Percentiles rank a stretch among this genome's conserved stretches.
Conservation (phyloP, 1,139 yeast species). For the Kurtzmaniella quercitrusa region DNA sequence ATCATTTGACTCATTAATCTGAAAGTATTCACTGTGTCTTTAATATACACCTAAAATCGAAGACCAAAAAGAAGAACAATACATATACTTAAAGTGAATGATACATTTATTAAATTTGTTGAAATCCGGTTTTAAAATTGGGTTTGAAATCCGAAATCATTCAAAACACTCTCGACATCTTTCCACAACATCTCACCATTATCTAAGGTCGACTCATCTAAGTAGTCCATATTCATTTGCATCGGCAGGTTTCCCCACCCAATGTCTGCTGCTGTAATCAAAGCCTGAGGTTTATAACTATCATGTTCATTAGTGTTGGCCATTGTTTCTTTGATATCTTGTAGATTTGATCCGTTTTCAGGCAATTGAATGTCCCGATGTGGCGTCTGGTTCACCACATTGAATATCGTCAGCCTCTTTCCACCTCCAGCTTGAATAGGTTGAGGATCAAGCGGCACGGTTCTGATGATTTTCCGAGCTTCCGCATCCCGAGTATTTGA, state of each 20-base stretch:
- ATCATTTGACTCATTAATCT: too few species aligned
- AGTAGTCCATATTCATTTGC: conserved; percentile 27
- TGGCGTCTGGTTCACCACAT: conserved; percentile 26
- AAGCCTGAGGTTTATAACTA: not conserved
- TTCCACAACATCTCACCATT: conserved; percentile 74
- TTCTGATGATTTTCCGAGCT: conserved; percentile 68
- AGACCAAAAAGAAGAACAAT: too few species aligned
- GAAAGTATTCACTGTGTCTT: too few species aligned
- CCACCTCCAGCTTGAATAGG: conserved; percentile 47
- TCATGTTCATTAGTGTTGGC: not conserved
- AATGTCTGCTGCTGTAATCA: conserved; percentile 6
- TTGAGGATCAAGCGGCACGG: conserved; percentile 78
- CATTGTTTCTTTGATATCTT: not conserved
- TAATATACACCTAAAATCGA: too few species aligned
- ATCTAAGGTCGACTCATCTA: conserved; percentile 33
- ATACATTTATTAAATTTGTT: too few species aligned
- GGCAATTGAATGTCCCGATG: not conserved
- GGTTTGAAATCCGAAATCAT: conserved; percentile 85
- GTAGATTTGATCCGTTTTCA: not conserved
- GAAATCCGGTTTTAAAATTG: conserved; percentile 12
- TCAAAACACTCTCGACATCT: conserved; percentile 89
- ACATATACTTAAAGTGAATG: too few species aligned
- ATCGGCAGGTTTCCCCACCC: conserved; percentile 27
- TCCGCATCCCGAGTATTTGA: conserved; percentile 60
- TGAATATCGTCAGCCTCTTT: conserved; percentile 38